A percentile compares a stretch with the other conserved stretches of the same genome.
phyloP scores from a whole-genome alignment of 495 filamentous ascomycete species.

The Lasiosphaeria ovina region DNA sequence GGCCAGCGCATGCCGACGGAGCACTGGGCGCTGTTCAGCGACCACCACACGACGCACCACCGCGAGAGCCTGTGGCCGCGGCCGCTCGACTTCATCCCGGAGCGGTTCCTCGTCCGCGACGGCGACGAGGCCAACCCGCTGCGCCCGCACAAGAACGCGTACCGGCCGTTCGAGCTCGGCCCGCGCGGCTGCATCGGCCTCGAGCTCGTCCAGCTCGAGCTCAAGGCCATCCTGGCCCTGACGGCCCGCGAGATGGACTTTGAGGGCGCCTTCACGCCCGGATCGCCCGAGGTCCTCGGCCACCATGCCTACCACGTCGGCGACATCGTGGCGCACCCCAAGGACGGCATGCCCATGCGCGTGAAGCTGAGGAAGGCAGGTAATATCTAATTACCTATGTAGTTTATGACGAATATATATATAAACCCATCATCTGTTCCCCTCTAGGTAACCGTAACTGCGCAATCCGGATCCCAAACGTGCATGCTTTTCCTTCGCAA shows the following conservation, averaged over 20 bases:
- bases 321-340: too few species aligned
- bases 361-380: too few species aligned
- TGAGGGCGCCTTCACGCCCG: constrained; percentile 6
- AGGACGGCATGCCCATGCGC: too few species aligned
- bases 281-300: too few species aligned
- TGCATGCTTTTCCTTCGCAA: too few species aligned
- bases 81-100: constrained; percentile 40
- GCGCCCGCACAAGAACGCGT: constrained; percentile 34
- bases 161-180: constrained; percentile 49
- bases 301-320: too few species aligned
- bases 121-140: constrained; percentile 27
- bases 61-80: constrained; percentile 30
- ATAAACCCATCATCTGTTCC: too few species aligned
- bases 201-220: constrained; percentile 45
- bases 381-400: too few species aligned
- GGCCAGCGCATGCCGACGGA: constrained; percentile 36
- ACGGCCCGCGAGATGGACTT: constrained; percentile 48
- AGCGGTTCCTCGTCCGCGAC: constrained; percentile 37
- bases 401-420: too few species aligned
- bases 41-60: constrained; percentile 25
- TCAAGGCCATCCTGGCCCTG: constrained; percentile 39
- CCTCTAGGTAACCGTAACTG: too few species aligned
- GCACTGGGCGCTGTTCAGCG: constrained; percentile 31
- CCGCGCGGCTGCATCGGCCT: constrained; percentile 53
- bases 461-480: too few species aligned